These are phyloP conservation scores for Claviceps citrina DNA, from an alignment of 2,329 filamentous ascomycete species.

Conservation along the genomic window DNA sequence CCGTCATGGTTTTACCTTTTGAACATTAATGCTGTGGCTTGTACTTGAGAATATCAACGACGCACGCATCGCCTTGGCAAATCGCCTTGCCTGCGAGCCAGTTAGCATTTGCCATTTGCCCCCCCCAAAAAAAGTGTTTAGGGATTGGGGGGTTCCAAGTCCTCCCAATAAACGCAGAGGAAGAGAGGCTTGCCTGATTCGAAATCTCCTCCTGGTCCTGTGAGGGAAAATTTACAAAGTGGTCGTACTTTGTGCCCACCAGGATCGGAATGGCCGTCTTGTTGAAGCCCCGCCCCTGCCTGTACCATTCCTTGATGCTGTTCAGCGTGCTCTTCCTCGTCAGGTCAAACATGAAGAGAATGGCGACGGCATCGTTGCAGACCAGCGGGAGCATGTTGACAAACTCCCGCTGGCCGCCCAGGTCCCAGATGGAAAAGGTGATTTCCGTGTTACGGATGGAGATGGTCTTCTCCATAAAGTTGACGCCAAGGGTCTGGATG, in stretches of 20 bases:
- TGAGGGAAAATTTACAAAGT: slow-evolving; percentile 95
- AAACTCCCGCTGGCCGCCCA: slow-evolving; percentile 94
- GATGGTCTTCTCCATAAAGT: slow-evolving; percentile 99
- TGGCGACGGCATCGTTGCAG: slow-evolving; percentile 96
- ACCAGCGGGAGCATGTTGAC: slow-evolving; percentile 99
- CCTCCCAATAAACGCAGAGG: too few species aligned
- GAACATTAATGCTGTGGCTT: slow-evolving; percentile 97
- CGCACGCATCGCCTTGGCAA: slow-evolving; percentile 96
- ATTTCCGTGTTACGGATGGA: slow-evolving; percentile 98
- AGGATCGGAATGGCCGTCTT: slow-evolving; percentile 98
- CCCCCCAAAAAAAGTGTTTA: too few species aligned
- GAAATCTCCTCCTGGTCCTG: slow-evolving; percentile 98
- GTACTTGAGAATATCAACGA: slow-evolving; percentile 97
- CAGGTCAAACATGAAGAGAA: slow-evolving; percentile 98
- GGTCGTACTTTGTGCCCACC: slow-evolving; percentile 95
- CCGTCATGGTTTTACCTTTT: slow-evolving; percentile 55
- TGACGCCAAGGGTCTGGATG: slow-evolving; percentile 95
- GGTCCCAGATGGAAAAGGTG: slow-evolving; percentile 98
- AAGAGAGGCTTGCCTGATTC: slow-evolving; percentile 51
- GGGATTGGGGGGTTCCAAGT: too few species aligned
- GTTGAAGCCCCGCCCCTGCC: slow-evolving; percentile 94
- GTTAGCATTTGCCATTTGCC: neutral
- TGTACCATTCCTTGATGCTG: slow-evolving; percentile 99
- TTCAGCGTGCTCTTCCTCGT: slow-evolving; percentile 97
- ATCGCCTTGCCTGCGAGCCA: slow-evolving; percentile 59